These are phyloP conservation scores for Thraustotheca clavata DNA, from an alignment of 352 stramenopile genomes.

Conservation along the genomic window DNA sequence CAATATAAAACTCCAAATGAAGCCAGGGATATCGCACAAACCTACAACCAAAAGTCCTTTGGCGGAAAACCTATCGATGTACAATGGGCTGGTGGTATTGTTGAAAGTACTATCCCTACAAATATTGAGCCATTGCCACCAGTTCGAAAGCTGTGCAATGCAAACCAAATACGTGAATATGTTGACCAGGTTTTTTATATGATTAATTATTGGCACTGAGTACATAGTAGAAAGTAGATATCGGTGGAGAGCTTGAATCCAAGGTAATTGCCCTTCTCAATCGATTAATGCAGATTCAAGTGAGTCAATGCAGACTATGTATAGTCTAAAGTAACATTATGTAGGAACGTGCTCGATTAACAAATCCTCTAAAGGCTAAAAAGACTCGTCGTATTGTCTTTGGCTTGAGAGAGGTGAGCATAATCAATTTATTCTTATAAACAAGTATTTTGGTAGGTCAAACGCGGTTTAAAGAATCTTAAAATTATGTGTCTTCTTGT, in stretches of 20 bases:
- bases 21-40: slow-evolving; percentile 22
- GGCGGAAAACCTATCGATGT: slow-evolving; percentile 24
- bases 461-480: slow-evolving; percentile 64
- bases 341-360: slow-evolving; percentile 57
- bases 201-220: not conserved
- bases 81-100: not conserved
- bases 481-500: slow-evolving; percentile 86
- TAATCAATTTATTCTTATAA: not conserved
- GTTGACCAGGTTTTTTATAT: slow-evolving; percentile 18
- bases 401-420: slow-evolving; percentile 70
- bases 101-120: slow-evolving; percentile 24
- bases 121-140: slow-evolving; percentile 25
- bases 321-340: not conserved
- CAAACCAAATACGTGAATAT: slow-evolving; percentile 20
- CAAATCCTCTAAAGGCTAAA: slow-evolving; percentile 58
- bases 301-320: not conserved
- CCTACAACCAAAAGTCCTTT: slow-evolving; percentile 29
- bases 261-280: slow-evolving; percentile 28
- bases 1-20: not conserved
- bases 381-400: slow-evolving; percentile 78
- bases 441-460: slow-evolving; percentile 30
- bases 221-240: slow-evolving; percentile 1
- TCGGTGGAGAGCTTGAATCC: slow-evolving; percentile 25
- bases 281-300: slow-evolving; percentile 34
- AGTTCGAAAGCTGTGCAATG: slow-evolving; percentile 12